Evolutionary conservation across 306 rosid genomes (phyloP).

Genomic region (Hippophae tibetana): DNA sequence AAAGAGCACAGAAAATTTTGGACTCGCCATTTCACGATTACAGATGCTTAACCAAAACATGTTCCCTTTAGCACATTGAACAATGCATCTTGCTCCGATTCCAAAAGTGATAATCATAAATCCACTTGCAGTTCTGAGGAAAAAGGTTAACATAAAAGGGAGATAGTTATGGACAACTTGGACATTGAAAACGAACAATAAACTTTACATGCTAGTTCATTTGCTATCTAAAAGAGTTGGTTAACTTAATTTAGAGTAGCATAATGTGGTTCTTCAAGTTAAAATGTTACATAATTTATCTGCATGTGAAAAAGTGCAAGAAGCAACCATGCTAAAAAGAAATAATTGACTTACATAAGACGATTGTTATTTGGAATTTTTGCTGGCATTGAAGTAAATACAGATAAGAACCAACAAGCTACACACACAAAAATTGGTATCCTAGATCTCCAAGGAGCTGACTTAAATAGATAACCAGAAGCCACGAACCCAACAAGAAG

Average conservation of each 20-base stretch:
- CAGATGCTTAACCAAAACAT: slow-evolving; percentile 59
- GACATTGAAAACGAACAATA: background rate
- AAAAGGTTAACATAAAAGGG: slow-evolving; percentile 10
- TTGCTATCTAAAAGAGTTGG: background rate
- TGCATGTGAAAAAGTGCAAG: too few species aligned
- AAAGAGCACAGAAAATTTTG: slow-evolving; percentile 51
- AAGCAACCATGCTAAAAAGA: too few species aligned
- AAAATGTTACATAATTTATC: too few species aligned
- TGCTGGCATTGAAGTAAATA: slow-evolving; percentile 85
- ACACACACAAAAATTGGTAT: slow-evolving; percentile 57
- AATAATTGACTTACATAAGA: slow-evolving; percentile 51
- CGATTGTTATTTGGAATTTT: slow-evolving; percentile 77
- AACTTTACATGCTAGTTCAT: background rate
- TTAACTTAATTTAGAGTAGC: too few species aligned
- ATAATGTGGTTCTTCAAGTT: too few species aligned
- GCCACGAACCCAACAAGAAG: slow-evolving; percentile 42
- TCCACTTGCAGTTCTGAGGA: slow-evolving; percentile 67
- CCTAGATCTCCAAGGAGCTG: slow-evolving; percentile 73
- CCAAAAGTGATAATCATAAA: slow-evolving; percentile 59
- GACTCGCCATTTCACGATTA: slow-evolving; percentile 34
- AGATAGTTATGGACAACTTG: background rate
- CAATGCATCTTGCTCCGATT: slow-evolving; percentile 58
- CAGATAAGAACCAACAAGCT: slow-evolving; percentile 72
- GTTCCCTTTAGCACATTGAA: slow-evolving; percentile 44
- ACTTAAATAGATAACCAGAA: slow-evolving; percentile 43